These are phyloP conservation scores for Trichoderma citrinoviride DNA, from an alignment of 2,329 filamentous ascomycete genomes.

Conservation along the genomic window DNA sequence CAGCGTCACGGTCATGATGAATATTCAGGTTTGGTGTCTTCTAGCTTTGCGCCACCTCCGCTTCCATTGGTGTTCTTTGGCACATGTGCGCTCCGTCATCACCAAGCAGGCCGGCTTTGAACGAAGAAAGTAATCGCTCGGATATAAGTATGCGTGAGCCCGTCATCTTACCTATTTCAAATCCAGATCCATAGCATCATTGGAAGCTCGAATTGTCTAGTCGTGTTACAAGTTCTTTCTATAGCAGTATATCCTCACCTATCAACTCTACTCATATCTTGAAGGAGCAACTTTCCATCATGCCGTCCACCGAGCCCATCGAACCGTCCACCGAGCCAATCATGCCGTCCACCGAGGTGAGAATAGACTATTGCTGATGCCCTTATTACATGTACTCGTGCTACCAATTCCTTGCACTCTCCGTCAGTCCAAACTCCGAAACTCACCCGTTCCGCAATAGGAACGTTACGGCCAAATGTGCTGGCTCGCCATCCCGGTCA, in stretches of 20 bases:
- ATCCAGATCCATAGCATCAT: background rate
- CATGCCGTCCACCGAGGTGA: constrained; percentile 12
- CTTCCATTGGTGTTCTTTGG: background rate
- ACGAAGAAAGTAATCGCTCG: background rate
- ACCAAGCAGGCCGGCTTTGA: background rate
- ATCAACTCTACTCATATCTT: no score
- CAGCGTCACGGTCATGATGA: constrained; percentile 11
- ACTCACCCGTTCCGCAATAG: constrained; percentile 5
- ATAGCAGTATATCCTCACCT: no score
- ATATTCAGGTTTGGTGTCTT: background rate
- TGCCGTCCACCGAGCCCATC: no score
- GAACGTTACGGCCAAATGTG: constrained; percentile 34
- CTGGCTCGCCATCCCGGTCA: constrained; percentile 42
- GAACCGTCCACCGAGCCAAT: no score
- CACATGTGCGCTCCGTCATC: background rate
- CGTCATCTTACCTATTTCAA: background rate
- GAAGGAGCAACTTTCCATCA: no score
- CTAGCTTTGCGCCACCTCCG: background rate
- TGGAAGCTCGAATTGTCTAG: background rate
- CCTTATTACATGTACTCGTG: no score
- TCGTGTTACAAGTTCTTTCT: background rate
- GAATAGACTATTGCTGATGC: background rate
- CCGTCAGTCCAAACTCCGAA: background rate
- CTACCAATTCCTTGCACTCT: background rate
- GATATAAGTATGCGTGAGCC: constrained; percentile 3